phyloP scores from a whole-genome alignment of 2,329 filamentous ascomycete species.

The Botryosphaeria dothidea region DNA sequence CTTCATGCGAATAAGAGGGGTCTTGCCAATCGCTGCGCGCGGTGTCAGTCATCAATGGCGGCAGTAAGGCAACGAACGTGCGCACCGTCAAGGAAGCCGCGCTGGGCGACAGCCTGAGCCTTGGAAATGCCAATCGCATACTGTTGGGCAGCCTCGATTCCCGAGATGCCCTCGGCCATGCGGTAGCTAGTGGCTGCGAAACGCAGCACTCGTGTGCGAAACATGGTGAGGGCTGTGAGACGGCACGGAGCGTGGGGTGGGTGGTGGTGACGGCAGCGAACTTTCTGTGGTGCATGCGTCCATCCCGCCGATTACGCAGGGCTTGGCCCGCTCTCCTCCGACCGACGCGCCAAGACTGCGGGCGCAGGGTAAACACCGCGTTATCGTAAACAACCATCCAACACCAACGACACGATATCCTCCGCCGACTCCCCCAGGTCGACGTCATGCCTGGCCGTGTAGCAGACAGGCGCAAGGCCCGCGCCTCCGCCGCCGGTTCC shows the following conservation, averaged over 20 bases:
- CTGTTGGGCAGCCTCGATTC: conserved; percentile 52
- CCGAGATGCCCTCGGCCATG: conserved; percentile 42
- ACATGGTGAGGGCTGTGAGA: conserved; percentile 53
- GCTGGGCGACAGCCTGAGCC: conserved; percentile 76
- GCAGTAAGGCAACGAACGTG: background rate
- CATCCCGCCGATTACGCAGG: conserved; percentile 17
- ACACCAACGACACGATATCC: conserved; percentile 21
- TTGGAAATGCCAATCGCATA: conserved; percentile 73
- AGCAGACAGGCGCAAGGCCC: conserved; percentile 40
- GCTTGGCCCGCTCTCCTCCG: background rate
- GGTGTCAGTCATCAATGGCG: conserved; percentile 19
- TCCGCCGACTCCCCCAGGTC: conserved; percentile 16
- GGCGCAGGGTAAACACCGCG: background rate
- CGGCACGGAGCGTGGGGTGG: background rate
- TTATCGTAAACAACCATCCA: conserved; percentile 17
- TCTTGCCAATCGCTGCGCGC: conserved; percentile 88
- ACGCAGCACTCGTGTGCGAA: conserved; percentile 66
- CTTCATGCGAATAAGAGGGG: conserved; percentile 88
- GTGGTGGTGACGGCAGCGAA: background rate
- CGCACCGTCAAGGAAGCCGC: conserved; percentile 76
- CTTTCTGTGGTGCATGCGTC: background rate
- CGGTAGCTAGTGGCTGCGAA: conserved; percentile 66
- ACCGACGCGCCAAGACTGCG: background rate
- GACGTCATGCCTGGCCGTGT: conserved; percentile 50
- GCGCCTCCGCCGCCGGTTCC: conserved; percentile 36